phyloP scores from a whole-genome alignment of 2,329 filamentous ascomycete genomes.

The Rutstroemia sp. region DNA sequence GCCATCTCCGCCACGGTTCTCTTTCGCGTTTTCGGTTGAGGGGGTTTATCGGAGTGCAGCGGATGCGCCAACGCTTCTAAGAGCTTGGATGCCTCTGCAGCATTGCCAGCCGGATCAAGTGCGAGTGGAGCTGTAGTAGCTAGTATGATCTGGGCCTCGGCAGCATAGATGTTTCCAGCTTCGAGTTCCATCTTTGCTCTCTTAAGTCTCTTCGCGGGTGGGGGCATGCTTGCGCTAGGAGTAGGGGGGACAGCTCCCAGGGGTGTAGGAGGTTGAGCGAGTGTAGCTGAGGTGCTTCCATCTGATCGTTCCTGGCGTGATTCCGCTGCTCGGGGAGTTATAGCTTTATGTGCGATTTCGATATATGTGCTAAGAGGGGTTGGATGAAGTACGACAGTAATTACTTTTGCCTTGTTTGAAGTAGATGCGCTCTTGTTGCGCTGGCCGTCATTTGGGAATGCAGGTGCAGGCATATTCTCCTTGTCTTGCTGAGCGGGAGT shows the following conservation, averaged over 20 bases:
- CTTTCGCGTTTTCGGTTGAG: slow-evolving; percentile 83
- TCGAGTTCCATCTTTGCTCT: slow-evolving; percentile 69
- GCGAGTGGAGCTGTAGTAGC: slow-evolving; percentile 68
- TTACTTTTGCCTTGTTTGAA: slow-evolving; percentile 55
- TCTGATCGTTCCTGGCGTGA: slow-evolving; percentile 36
- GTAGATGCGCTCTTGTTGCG: slow-evolving; percentile 34
- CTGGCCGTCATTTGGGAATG: slow-evolving; percentile 38
- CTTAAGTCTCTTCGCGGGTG: slow-evolving; percentile 61
- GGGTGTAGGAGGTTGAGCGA: slow-evolving; percentile 49
- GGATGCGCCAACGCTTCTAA: slow-evolving; percentile 69
- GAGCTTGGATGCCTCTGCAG: slow-evolving; percentile 62
- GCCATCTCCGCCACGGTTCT: slow-evolving; percentile 91
- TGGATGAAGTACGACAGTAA: slow-evolving; percentile 77
- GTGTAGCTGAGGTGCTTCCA: slow-evolving; percentile 34
- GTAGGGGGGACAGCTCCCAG: slow-evolving; percentile 56
- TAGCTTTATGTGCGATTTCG: slow-evolving; percentile 63
- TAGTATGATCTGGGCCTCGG: slow-evolving; percentile 69
- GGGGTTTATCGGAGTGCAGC: slow-evolving; percentile 67
- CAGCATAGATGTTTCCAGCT: slow-evolving; percentile 61
- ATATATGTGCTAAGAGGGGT: slow-evolving; percentile 68
- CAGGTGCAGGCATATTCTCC: slow-evolving; percentile 49
- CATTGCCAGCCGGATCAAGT: slow-evolving; percentile 65
- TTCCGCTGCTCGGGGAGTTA: slow-evolving; percentile 46
- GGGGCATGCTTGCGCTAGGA: slow-evolving; percentile 47
- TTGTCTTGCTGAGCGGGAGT: slow-evolving; percentile 42